These are phyloP conservation scores for Gracilaria vermiculophylla DNA, from an alignment of 23 red algal species.

Conservation along the genomic window DNA sequence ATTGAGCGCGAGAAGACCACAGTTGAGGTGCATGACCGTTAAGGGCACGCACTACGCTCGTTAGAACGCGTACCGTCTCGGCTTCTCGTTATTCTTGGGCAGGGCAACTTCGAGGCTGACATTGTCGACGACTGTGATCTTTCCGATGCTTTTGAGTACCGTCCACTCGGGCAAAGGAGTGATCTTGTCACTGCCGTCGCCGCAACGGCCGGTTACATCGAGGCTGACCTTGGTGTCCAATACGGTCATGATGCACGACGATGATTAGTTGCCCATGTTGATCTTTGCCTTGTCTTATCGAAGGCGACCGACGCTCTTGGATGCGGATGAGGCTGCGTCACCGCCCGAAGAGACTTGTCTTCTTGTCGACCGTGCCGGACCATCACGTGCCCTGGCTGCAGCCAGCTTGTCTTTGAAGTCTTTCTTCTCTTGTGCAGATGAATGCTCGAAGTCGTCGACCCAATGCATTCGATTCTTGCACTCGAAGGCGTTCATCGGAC, in stretches of 20 bases:
- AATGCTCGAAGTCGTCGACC: too few relatives aligned
- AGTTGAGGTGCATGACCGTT: not conserved
- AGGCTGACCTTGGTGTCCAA: not conserved
- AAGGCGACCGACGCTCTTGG: not conserved
- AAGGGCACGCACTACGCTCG: not conserved
- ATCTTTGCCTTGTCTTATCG: not conserved
- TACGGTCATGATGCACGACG: slow-evolving; percentile 6
- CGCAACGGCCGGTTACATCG: slow-evolving; percentile 9
- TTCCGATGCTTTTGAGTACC: not conserved
- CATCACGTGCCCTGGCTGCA: not conserved
- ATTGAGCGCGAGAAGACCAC: not conserved
- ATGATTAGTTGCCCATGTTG: not conserved
- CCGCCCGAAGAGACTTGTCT: not conserved
- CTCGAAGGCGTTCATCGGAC: too few relatives aligned
- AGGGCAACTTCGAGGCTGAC: not conserved
- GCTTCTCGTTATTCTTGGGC: not conserved
- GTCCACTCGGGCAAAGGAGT: not conserved
- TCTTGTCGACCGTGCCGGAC: not conserved
- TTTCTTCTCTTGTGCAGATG: not conserved
- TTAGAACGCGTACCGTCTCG: not conserved
- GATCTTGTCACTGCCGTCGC: slow-evolving; percentile 29
- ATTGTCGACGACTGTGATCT: not conserved
- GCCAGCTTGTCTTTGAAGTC: not conserved
- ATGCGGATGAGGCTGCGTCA: not conserved
- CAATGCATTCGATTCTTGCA: too few relatives aligned